Evolutionary conservation across 768 basidiomycete genomes (phyloP), one percentile per base, ranked within the genome.

Genomic region (Xanthoconium stramineum): DNA sequence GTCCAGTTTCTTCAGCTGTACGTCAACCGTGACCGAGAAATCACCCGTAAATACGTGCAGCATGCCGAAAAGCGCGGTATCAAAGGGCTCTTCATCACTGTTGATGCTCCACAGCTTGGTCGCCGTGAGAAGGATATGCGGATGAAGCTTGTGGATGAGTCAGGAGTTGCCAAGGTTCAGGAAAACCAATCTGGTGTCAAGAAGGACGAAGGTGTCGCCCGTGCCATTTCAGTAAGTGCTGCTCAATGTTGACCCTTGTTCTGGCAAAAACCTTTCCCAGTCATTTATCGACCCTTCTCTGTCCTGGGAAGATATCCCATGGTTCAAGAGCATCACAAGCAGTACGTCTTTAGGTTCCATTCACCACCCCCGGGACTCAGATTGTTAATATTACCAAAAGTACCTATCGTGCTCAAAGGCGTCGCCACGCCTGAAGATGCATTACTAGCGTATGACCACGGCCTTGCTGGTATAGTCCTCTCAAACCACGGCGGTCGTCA

Each of bases 71-170:
- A 80, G 60, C 82, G 93, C 35, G 94, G 94, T 3, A 80, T 98
- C 66, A 92, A 92, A 71, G 94, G 80, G 3, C 77, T 97, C 9
- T 96, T 97, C 74, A 95, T 97, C 70, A 95, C 94, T 0, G 93
- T 97, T 30, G 93, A 96, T 74, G 94, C 94, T 0, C 94, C 94
- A 9, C 94, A 97, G 62, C 83, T 97, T 14, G 94, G 94, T 47
- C 82, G 92, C 19, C 80, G 94, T 55, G 91, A 94, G 70, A 93
- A 94, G 50, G 94, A 95, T 66, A 96, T 97, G 93, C 81, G 93
- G 15, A 88, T 88, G 85, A 95, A 93, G 69, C 94, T 96, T 58
- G 91, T 89, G 36, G 91, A 88, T 11, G 87, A 86, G 32, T 56
- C 61, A 19, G 69, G 65, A 14, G 62, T 63, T 3, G 65, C 58